Evolutionary conservation across 208 protist genomes (phyloP).

Genomic region (Tritrichomonas foetus): DNA sequence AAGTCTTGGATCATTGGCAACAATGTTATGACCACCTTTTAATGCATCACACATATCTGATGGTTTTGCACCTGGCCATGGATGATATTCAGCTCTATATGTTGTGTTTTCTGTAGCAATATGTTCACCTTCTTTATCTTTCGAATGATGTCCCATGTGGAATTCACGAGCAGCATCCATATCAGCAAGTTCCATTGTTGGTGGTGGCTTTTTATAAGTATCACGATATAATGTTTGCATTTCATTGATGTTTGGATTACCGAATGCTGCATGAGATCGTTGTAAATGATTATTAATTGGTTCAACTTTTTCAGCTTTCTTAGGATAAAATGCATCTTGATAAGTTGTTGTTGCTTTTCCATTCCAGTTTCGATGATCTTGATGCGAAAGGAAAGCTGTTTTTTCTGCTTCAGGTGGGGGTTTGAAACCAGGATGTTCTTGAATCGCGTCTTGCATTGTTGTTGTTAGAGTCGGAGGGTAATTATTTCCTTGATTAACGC

Average conservation of each 20-base stretch:
- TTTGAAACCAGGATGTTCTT: slow-evolving; percentile 1
- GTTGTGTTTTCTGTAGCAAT: background rate
- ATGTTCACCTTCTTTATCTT: background rate
- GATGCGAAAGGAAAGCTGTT: background rate
- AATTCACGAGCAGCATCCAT: background rate
- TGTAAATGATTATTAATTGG: background rate
- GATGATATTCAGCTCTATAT: background rate
- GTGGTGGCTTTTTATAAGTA: background rate
- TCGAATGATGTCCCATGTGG: background rate
- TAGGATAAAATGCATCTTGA: background rate
- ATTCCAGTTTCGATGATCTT: background rate
- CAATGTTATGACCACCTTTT: background rate
- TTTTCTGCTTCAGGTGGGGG: background rate
- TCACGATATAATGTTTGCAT: background rate
- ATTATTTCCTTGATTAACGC: background rate
- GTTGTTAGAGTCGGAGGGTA: background rate
- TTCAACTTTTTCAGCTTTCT: background rate
- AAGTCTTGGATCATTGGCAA: background rate
- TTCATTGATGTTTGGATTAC: background rate
- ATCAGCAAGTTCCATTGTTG: background rate
- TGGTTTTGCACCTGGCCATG: background rate
- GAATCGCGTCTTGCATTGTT: background rate
- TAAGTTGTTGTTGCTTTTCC: background rate
- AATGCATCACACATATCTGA: background rate
- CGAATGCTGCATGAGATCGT: background rate